Evolutionary conservation across 495 filamentous ascomycete genomes (phyloP), one percentile per base, ranked within the genome.

Genomic region (Neurospora sp.): DNA sequence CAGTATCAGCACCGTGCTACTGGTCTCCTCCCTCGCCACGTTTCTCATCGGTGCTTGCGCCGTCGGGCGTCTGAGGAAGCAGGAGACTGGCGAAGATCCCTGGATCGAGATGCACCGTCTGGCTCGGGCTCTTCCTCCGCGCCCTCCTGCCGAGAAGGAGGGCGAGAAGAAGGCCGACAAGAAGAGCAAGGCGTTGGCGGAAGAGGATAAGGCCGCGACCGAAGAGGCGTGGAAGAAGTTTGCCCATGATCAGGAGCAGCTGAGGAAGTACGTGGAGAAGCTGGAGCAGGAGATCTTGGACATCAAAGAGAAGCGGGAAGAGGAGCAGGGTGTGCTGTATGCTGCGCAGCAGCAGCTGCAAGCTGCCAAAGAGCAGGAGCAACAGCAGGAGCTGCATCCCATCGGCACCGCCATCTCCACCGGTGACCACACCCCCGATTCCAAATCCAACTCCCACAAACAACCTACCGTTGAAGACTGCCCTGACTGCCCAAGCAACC

Each of bases 101-200:
- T 78, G 77, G 77, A 78, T 78, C 39, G 75, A 78, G 41, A 75
- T 78, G 76, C 72, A 76, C 2, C 71, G 69, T 14, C 76, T 72
- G 20, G 60, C 70, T 12, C 14, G 74, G 6, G 62, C 74, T 18
- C 54, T 77, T 2, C 76, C 76, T 23, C 62, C 74, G 0, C 76
- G 44, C 37, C 76, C 76, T 4, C 54, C 54, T 16, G 27, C 54
- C 12, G 12, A 62, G 23, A 62, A 62, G 27, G 12, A 31, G 0
- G 54, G 54, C 27, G 11, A 35, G 12, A 9, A 31, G 5, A 35
- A 62, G 23, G 27, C 54, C 23, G 23, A 35, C 12, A 62, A 62
- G 12, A 62, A 62, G 54, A 31, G 54, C 2, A 62, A 39, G 11
- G 39, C 31, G 31, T 31, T 72, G 16, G 71, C 71, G 9, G n/a